Evolutionary conservation across 2,329 filamentous ascomycete species (phyloP).

Genomic region (Apiospora marii): DNA sequence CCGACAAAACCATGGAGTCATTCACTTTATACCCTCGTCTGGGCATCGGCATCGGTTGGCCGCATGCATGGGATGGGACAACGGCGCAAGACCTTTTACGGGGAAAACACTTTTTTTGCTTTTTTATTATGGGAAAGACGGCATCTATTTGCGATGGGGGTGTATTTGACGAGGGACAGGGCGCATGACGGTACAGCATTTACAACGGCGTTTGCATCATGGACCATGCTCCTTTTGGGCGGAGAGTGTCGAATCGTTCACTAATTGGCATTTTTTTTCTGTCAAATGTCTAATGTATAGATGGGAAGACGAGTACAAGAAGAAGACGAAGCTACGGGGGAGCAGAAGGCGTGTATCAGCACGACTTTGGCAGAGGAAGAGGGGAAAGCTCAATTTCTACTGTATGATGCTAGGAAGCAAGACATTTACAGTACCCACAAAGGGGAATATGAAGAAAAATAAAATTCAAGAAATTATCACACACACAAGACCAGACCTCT

Average conservation of each 20-base stretch:
- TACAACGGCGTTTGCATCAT: constrained; percentile 24
- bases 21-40: constrained; percentile 22
- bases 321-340: not conserved
- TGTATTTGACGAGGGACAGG: constrained; percentile 22
- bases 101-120: constrained; percentile 12
- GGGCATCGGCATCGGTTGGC: constrained; percentile 10
- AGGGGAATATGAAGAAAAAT: not conserved
- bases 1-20: constrained; percentile 23
- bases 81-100: constrained; percentile 21
- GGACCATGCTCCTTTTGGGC: not conserved
- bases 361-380: constrained; percentile 5
- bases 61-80: constrained; percentile 6
- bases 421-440: constrained; percentile 14
- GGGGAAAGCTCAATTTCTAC: constrained; percentile 16
- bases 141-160: not conserved
- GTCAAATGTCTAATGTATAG: constrained; percentile 26
- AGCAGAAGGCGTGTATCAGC: not conserved
- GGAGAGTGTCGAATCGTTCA: constrained; percentile 5
- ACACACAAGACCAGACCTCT: not conserved
- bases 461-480: constrained; percentile 1
- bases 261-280: constrained; percentile 22
- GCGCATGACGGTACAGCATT: constrained; percentile 22
- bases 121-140: constrained; percentile 16
- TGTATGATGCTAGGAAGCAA: constrained; percentile 11
- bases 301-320: constrained; percentile 21